Base-by-base conservation (phyloP, 345 rosid genomes). In the Trapa incisa region DNA sequence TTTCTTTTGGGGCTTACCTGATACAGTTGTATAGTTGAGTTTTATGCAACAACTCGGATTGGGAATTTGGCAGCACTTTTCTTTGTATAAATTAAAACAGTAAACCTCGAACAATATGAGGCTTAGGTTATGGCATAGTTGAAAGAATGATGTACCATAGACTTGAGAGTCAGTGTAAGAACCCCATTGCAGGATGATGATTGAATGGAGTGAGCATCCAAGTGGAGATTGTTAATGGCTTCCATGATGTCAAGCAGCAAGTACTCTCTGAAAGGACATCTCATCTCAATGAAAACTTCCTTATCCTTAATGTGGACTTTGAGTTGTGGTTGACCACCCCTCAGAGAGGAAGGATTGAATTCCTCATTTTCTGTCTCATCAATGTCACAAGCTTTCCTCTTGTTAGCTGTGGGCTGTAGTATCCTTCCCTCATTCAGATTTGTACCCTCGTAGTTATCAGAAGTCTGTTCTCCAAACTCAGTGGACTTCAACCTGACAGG, bases 201-300 rank as follows among this genome's bases (percentile, higher is more conserved):
- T 74, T 81, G 87, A 37, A 89, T 80, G 12, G 85, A 80, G 80
- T 79, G 75, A 57, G 84, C 85, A 67, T 90, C 98, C 81, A 86
- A 74, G 77, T 86, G 86, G 74, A 88, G 81, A 65, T 82, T 83
- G 82, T 81, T 85, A 29, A 83, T 76, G 66, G 86, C 84, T 76
- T 90, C 96, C 89, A 93, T 85, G 74, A 90, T 76, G 67, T 93
- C 96, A 16, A 82, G 83, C 78, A 90, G 68, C 50, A 89, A 74
- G 56, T 79, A 85, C 71, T 89, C 91, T 74, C 91, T 86, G 67
- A 78, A 84, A 48, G 71, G 79, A 78, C 96, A 89, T 76, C 71
- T 82, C 69, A 89, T 83, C 77, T 92, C 91, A 50, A 93, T 77
- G 37, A 72, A 45, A 68, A 90, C 87, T 61, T 93, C 90, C 62